Base-by-base conservation (phyloP, 352 stramenopile species). In the Phytopythium mirpurense region DNA sequence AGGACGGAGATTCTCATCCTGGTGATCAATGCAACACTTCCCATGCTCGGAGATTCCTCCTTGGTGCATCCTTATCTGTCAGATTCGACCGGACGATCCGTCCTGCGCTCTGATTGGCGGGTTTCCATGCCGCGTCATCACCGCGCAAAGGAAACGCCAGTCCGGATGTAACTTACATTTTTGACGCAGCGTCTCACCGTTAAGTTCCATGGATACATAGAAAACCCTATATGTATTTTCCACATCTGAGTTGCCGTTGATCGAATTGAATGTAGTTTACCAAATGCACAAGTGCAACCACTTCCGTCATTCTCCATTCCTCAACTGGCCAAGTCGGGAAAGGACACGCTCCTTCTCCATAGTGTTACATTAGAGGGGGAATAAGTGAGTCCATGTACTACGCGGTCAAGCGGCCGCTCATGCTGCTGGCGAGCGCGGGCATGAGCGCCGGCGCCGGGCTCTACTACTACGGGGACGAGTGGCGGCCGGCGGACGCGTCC, bases 401-500 rank as follows among this genome's bases (percentile, higher is more conserved):
- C 60, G 59, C 64, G 10, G 74, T 61, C 32, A 82, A 83, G 51
- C 72, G 77, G 15, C 76, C 77, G 57, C 57, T 88, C 16, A 58
- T 78, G 36, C 61, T 88, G 34, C 49, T 88, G 40, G 74, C 69
- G 35, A 66, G 70, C 21, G 71, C 75, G 24, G 66, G 77, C 50
- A 73, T 70, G 23, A 85, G 73, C 59, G 63, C 71, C 34, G 78
- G 77, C 32, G 72, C 70, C 14, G 62, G 77, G 36, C 70, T 72
- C 38, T 59, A 79, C 47, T 86, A 82, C 60, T 56, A 70, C 19
- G 66, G 74, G 18, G 73, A 84, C 6, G 77, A 84, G 12, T 45
- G 42, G n/a, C n/a, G n/a, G 31, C 27, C 46, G 10, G 31, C 18
- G 31, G 41, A 34, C 12, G 41, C 23, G 24, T 11, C 23, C 26